Evolutionary conservation across 1,284 basidiomycete species (phyloP).

Genomic region (Papiliotrema fonsecae): DNA sequence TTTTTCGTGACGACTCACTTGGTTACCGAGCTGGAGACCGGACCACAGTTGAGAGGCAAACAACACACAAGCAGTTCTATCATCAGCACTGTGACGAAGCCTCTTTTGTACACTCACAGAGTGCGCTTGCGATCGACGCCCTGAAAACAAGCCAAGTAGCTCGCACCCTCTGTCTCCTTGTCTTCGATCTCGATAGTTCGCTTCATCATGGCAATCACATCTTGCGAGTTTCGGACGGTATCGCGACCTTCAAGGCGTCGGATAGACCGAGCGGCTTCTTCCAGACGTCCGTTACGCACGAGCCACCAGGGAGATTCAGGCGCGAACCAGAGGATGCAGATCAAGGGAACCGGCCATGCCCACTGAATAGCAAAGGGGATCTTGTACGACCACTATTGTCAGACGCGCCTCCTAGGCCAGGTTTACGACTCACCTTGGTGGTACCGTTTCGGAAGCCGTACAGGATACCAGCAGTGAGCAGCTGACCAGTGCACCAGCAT

Average conservation of each 20-base stretch:
- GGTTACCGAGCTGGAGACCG: constrained; percentile 32
- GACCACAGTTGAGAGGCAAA: constrained; percentile 31
- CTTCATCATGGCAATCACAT: constrained; percentile 40
- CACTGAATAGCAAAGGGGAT: constrained; percentile 49
- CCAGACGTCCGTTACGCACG: constrained; percentile 20
- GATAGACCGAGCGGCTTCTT: constrained; percentile 40
- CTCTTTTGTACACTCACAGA: constrained; percentile 5
- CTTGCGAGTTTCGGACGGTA: constrained; percentile 15
- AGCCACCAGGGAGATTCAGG: constrained; percentile 24
- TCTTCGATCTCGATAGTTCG: constrained; percentile 49
- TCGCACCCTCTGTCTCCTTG: constrained; percentile 26
- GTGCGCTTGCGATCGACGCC: constrained; percentile 47
- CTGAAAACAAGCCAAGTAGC: constrained; percentile 48
- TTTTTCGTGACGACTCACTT: too few relatives aligned
- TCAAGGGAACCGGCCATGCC: constrained; percentile 39
- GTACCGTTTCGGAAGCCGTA: constrained; percentile 17
- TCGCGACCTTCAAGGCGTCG: constrained; percentile 17
- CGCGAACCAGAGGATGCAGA: constrained; percentile 36
- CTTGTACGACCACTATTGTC: constrained; percentile 24
- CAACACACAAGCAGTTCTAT: neutral
- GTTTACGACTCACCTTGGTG: constrained; percentile 10
- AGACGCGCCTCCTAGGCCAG: constrained; percentile 25
- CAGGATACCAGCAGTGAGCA: constrained; percentile 34
- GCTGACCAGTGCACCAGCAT: constrained; percentile 37
- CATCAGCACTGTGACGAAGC: constrained; percentile 3